These are phyloP conservation scores for Iris pallida DNA, from an alignment of 116 monocot genomes.

Conservation along the genomic window DNA sequence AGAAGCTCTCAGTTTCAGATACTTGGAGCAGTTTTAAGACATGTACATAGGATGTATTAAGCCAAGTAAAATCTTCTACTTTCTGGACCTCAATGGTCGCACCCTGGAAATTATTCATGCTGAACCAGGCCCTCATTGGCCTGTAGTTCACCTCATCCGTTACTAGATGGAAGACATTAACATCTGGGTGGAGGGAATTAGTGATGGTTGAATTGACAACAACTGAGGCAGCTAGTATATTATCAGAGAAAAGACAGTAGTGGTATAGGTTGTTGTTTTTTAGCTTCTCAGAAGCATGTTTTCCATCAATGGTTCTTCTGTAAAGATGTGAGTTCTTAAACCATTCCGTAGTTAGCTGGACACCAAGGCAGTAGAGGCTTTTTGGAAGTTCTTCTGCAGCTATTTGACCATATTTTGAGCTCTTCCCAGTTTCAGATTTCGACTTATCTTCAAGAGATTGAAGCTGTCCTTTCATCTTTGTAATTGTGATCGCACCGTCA, in stretches of 20 bases:
- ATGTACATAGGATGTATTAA: conserved; percentile 62
- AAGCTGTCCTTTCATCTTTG: conserved; percentile 55
- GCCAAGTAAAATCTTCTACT: conserved; percentile 66
- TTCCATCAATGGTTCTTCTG: conserved; percentile 22
- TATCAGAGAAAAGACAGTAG: conserved; percentile 72
- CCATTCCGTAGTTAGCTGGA: conserved; percentile 55
- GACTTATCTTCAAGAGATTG: conserved; percentile 57
- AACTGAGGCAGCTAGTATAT: conserved; percentile 61
- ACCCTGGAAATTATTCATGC: conserved; percentile 44
- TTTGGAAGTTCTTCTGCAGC: conserved; percentile 81
- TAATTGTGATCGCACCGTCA: conserved; percentile 50
- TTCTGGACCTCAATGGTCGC: conserved; percentile 61
- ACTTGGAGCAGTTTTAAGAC: conserved; percentile 61
- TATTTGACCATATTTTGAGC: conserved; percentile 57
- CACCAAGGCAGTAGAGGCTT: conserved; percentile 60
- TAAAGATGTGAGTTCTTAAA: conserved; percentile 26
- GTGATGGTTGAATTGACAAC: conserved; percentile 63
- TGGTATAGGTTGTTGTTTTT: conserved; percentile 50
- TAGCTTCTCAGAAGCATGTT: conserved; percentile 24
- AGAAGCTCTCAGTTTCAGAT: conserved; percentile 43
- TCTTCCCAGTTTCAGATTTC: conserved; percentile 49
- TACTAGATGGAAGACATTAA: conserved; percentile 65
- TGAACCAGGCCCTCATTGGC: conserved; percentile 71
- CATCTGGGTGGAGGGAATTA: conserved; percentile 46
- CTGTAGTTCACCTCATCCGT: conserved; percentile 67